Base-by-base conservation (phyloP, 106 monocot genomes). In the Dioscorea dumetorum region DNA sequence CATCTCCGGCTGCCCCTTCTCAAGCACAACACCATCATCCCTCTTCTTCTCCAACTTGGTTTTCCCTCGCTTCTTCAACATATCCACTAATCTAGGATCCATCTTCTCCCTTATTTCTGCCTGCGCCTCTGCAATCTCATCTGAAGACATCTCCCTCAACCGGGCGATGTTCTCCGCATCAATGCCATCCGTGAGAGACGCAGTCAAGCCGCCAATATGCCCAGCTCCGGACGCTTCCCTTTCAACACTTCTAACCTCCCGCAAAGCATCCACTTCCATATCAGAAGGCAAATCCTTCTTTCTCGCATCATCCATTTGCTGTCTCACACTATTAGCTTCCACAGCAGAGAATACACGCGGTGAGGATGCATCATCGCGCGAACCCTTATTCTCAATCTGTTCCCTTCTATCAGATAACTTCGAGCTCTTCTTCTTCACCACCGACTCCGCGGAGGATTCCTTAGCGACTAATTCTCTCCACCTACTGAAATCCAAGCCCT, bases 61-160 rank as follows among this genome's bases (percentile, higher is more conserved):
- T 57, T 57, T 69, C 16, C 87, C 90, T 16, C 87, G 76, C 60
- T 84, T 92, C 72, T 77, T 99, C 22, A 99, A 72, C 87, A 90
- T 92, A 23, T 87, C 82, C 32, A 99, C 22, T 33, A 90, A 16
- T 9, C 62, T 51, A 14, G 92, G 87, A 58, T 90, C 67, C 86
- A 99, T 84, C 80, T 82, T 99, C 71, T 76, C 78, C 75, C 85
- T 77, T 67, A 99, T 81, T 53, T 99, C 97, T 18, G 68, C 66
- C 74, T 77, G 97, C n/a, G 89, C 92, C 61, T 99, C 80, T 7
- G 69, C 82, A 66, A 99, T 99, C 60, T 99, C 92, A 10, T 81
- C 79, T 2, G 74, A 49, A 1, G 89, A 90, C 97, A 92, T 99
- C 65, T 81, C 72, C 19, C 67, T 58, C 72, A 99, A 60, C 64